These are phyloP conservation scores for Mycena vulgaris DNA, from an alignment of 768 basidiomycete species.

Conservation along the genomic window DNA sequence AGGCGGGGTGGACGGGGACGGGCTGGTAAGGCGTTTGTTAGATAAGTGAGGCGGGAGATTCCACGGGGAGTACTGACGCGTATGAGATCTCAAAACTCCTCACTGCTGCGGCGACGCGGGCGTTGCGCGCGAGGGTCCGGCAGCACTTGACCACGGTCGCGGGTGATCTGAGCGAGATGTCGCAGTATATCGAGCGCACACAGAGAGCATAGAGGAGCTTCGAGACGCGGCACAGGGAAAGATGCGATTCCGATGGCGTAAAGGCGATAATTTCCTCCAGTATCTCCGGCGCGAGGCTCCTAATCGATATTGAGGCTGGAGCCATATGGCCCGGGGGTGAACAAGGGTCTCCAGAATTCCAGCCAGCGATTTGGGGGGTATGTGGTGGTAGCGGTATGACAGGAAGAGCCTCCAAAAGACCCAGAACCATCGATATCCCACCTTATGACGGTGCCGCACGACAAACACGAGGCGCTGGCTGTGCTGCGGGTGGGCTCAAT, in stretches of 20 bases:
- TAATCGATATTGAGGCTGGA: constrained; percentile 18
- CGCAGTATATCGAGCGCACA: constrained; percentile 51
- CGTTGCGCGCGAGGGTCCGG: constrained; percentile 48
- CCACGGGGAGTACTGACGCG: constrained; percentile 43
- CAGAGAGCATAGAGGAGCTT: constrained; percentile 51
- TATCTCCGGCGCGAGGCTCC: constrained; percentile 53
- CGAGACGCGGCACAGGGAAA: constrained; percentile 52
- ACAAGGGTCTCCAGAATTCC: constrained; percentile 20
- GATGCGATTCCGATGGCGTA: constrained; percentile 46
- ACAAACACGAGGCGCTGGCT: constrained; percentile 40
- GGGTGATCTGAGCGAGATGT: constrained; percentile 49
- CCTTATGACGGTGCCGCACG: constrained; percentile 37
- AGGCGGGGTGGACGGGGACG: constrained; percentile 38
- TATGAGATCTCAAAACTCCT: constrained; percentile 52
- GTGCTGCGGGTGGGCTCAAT: constrained; percentile 27
- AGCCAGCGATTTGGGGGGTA: not conserved
- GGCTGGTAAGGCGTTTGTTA: not conserved
- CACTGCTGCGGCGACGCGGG: constrained; percentile 47
- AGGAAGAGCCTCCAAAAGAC: constrained; percentile 35
- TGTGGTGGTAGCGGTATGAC: constrained; percentile 12
- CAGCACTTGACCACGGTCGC: constrained; percentile 52
- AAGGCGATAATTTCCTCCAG: constrained; percentile 52
- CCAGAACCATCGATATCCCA: constrained; percentile 33
- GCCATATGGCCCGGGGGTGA: constrained; percentile 34
- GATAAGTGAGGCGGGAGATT: not conserved